Conservation (phyloP, 2,329 filamentous ascomycete genomes). For the Tolypocladium nubicola region DNA sequence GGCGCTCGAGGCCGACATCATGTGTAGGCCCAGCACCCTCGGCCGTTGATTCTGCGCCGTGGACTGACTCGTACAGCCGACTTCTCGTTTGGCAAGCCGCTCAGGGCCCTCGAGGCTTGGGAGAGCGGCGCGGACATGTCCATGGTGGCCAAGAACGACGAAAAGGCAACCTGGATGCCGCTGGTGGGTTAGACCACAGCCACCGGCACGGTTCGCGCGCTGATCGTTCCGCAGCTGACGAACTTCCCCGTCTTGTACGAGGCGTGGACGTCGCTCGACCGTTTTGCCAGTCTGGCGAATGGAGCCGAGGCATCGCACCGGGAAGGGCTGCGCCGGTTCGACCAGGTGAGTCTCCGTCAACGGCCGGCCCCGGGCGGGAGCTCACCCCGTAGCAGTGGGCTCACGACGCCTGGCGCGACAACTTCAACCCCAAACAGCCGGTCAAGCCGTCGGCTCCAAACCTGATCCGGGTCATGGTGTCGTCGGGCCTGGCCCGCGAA, state of each 20-base stretch:
- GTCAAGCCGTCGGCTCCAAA: not conserved
- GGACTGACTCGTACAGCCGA: not conserved
- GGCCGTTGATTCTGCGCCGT: not conserved
- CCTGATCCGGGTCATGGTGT: not conserved
- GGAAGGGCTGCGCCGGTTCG: not conserved
- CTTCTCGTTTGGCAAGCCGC: not conserved
- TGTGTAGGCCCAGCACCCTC: not conserved
- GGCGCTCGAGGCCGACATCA: not conserved
- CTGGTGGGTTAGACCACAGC: not conserved
- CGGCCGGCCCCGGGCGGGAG: not conserved
- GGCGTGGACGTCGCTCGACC: not conserved
- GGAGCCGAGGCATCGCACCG: not conserved
- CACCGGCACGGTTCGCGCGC: not conserved
- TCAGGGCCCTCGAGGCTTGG: not conserved
- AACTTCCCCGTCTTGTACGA: not conserved
- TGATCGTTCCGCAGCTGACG: not conserved
- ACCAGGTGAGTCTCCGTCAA: not conserved
- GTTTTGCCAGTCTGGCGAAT: not conserved
- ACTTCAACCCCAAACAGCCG: not conserved
- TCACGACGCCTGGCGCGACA: not conserved
- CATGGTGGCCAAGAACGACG: not conserved
- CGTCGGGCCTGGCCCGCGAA: not conserved
- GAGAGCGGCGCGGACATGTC: not conserved
- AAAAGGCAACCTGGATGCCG: not conserved
- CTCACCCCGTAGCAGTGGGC: not conserved